Conservation (phyloP, 2,329 filamentous ascomycete genomes). For the Myriosclerotinia scirpicola region DNA sequence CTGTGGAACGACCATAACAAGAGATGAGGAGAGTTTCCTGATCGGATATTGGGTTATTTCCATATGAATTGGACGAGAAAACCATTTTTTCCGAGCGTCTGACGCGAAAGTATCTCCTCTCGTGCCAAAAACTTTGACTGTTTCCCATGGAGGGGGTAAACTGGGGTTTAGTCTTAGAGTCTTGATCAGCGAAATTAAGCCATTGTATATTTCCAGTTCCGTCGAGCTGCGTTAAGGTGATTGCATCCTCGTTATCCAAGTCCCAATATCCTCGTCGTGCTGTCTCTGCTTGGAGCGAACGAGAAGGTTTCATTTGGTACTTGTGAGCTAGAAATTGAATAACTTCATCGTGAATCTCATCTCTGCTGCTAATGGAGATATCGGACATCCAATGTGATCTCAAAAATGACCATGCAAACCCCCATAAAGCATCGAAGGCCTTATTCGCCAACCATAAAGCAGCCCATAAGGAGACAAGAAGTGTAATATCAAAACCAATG, state of each 20-base stretch:
- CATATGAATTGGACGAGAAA: slow-evolving; percentile 30
- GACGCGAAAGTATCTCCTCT: slow-evolving; percentile 52
- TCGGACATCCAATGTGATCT: slow-evolving; percentile 51
- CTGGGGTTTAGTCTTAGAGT: slow-evolving; percentile 52
- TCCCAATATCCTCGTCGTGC: slow-evolving; percentile 56
- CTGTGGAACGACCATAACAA: slow-evolving; percentile 52
- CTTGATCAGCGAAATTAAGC: slow-evolving; percentile 60
- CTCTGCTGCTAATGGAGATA: slow-evolving; percentile 54
- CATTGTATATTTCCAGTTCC: slow-evolving; percentile 45
- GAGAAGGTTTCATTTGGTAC: slow-evolving; percentile 51
- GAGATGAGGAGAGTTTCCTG: slow-evolving; percentile 54
- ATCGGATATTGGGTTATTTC: slow-evolving; percentile 47
- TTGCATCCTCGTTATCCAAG: slow-evolving; percentile 46
- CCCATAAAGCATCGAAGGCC: slow-evolving; percentile 43
- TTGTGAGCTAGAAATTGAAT: slow-evolving; percentile 59
- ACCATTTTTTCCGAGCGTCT: slow-evolving; percentile 33
- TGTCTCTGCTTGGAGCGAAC: slow-evolving; percentile 57
- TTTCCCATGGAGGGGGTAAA: slow-evolving; percentile 55
- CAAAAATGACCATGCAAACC: slow-evolving; percentile 43
- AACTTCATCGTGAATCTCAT: slow-evolving; percentile 58
- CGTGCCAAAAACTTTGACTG: slow-evolving; percentile 55
- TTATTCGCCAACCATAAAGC: slow-evolving; percentile 46
- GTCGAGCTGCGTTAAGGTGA: slow-evolving; percentile 46
- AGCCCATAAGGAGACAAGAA: slow-evolving; percentile 35
- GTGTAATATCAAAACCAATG: slow-evolving; percentile 39